A percentile compares a stretch with the other conserved stretches of the same genome.
These are phyloP conservation scores for Yarrowia sp. DNA, from an alignment of 805 yeast species.

Conservation along the genomic window DNA sequence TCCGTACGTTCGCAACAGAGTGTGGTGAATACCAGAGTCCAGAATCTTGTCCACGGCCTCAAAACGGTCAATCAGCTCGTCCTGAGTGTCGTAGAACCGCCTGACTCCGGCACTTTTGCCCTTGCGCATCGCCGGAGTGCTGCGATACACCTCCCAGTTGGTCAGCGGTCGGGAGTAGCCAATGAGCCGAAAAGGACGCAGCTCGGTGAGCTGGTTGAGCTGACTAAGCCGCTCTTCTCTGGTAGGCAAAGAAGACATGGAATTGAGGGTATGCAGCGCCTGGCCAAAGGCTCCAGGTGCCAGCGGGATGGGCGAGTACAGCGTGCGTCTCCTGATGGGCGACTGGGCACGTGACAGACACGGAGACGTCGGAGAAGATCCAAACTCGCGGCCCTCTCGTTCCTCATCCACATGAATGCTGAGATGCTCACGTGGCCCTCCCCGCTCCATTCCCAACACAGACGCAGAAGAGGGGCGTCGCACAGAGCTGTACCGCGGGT, in stretches of 20 bases:
- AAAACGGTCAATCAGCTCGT: conserved; percentile 63
- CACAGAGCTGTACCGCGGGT: conserved; percentile 7
- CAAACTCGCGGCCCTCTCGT: conserved; percentile 5
- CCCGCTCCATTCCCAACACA: conserved; percentile 23
- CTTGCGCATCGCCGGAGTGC: conserved; percentile 45
- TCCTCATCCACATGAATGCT: conserved; percentile 25
- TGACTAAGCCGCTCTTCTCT: conserved; percentile 36
- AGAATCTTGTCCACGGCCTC: conserved; percentile 67
- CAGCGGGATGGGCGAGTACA: conserved; percentile 29
- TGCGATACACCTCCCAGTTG: conserved; percentile 53
- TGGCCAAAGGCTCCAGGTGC: conserved; percentile 36
- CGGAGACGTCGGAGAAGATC: conserved; percentile 29
- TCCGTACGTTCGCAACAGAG: conserved; percentile 69
- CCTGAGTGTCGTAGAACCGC: conserved; percentile 63
- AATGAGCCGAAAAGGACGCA: conserved; percentile 58
- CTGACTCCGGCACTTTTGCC: conserved; percentile 49
- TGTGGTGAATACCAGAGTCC: conserved; percentile 72
- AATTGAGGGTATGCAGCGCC: conserved; percentile 21
- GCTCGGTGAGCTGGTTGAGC: conserved; percentile 51
- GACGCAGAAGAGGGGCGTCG: conserved; percentile 15
- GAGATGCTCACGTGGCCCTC: conserved; percentile 30
- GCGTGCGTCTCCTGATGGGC: conserved; percentile 13
- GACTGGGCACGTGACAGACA: conserved; percentile 17
- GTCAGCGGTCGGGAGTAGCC: conserved; percentile 54
- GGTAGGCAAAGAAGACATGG: conserved; percentile 31